phyloP scores from a whole-genome alignment of 2,329 filamentous ascomycete species.

The Aspergillus cejpii region DNA sequence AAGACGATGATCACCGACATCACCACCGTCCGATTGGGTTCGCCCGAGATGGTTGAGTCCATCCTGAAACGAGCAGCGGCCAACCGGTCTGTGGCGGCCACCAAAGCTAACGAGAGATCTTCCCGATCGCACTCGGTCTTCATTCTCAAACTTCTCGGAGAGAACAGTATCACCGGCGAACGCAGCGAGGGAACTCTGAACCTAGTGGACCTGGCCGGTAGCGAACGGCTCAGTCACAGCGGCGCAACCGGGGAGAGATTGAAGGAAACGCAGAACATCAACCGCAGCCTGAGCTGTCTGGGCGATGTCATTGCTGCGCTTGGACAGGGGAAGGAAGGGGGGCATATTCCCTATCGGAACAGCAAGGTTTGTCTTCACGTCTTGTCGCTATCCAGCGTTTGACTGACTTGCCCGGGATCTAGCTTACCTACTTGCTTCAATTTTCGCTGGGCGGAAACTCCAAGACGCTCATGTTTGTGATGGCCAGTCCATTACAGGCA shows the following conservation, averaged over 20 bases:
- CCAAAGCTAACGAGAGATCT: conserved; percentile 93
- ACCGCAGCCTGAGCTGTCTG: conserved; percentile 83
- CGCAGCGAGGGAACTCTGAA: conserved; percentile 89
- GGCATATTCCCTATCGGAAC: conserved; percentile 88
- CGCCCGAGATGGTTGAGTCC: conserved; percentile 68
- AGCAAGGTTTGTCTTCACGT: conserved; percentile 60
- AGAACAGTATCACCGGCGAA: conserved; percentile 69
- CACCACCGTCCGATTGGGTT: conserved; percentile 68
- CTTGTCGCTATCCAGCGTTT: neutral
- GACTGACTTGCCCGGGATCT: conserved; percentile 14
- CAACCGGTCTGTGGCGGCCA: conserved; percentile 88
- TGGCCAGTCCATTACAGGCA: conserved; percentile 86
- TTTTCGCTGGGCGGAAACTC: conserved; percentile 91
- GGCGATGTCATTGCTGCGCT: conserved; percentile 92
- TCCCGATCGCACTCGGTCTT: conserved; percentile 95
- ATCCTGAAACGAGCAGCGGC: conserved; percentile 74
- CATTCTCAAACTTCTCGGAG: conserved; percentile 64
- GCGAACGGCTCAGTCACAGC: conserved; percentile 81
- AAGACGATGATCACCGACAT: conserved; percentile 77
- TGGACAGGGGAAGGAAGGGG: conserved; percentile 68
- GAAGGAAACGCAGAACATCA: conserved; percentile 95
- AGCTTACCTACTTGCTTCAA: conserved; percentile 89
- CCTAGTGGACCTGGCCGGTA: conserved; percentile 89
- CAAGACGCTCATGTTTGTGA: conserved; percentile 98
- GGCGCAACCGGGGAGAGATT: conserved; percentile 78